These are phyloP conservation scores for Brettanomyces sp. DNA, from an alignment of 805 yeast genomes.

Conservation along the genomic window DNA sequence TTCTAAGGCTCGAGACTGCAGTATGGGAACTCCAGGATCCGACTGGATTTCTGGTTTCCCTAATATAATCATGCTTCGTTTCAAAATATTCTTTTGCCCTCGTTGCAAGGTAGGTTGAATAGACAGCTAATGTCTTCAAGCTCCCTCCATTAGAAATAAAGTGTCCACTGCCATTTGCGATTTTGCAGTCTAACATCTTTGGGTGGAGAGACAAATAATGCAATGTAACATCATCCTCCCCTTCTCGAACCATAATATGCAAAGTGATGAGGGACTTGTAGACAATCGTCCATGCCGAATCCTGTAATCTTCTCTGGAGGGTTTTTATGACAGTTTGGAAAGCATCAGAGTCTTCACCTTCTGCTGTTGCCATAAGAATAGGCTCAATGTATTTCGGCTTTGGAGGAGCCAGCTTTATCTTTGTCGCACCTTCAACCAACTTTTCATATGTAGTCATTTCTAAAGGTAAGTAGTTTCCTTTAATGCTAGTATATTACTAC, in stretches of 20 bases:
- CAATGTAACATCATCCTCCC: slow-evolving; percentile 69
- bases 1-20: slow-evolving; percentile 53
- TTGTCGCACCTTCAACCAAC: slow-evolving; percentile 70
- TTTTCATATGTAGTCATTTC: slow-evolving; percentile 60
- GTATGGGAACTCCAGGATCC: slow-evolving; percentile 28
- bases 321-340: slow-evolving; percentile 63
- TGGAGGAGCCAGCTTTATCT: slow-evolving; percentile 87
- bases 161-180: slow-evolving; percentile 16
- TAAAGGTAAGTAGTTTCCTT: too few relatives aligned
- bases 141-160: slow-evolving; percentile 35
- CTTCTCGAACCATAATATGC: slow-evolving; percentile 90
- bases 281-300: slow-evolving; percentile 84
- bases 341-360: slow-evolving; percentile 38
- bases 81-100: slow-evolving; percentile 63
- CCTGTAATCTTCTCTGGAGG: slow-evolving; percentile 53
- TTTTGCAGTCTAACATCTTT: slow-evolving; percentile 44
- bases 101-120: slow-evolving; percentile 59
- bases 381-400: slow-evolving; percentile 95
- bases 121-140: slow-evolving; percentile 48
- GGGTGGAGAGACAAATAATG: slow-evolving; percentile 54
- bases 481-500: too few relatives aligned
- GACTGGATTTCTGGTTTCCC: slow-evolving; percentile 39
- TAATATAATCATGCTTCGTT: slow-evolving; percentile 66
- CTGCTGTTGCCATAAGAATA: slow-evolving; percentile 60
- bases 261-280: slow-evolving; percentile 77